Evolutionary conservation across 768 basidiomycete species (phyloP).

Genomic region (Kwoniella sp.): DNA sequence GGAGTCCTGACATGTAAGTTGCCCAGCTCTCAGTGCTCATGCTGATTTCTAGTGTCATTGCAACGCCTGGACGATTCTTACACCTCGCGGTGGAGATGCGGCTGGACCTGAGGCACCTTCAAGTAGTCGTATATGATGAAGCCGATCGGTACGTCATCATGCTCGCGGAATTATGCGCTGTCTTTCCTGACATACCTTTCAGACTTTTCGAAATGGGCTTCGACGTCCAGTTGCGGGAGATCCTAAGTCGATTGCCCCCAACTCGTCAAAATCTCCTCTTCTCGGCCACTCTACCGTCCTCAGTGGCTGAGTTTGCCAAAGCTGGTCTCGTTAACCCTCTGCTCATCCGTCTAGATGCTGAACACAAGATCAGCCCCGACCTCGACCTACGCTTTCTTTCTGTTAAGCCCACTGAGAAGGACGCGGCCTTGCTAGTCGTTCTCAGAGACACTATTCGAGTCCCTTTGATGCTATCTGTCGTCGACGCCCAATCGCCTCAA

Average conservation of each 20-base stretch:
- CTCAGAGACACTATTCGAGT: constrained; percentile 75
- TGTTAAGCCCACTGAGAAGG: constrained; percentile 89
- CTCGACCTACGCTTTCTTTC: constrained; percentile 92
- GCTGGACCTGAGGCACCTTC: constrained; percentile 78
- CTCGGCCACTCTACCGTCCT: constrained; percentile 93
- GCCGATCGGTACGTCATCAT: constrained; percentile 70
- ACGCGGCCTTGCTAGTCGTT: constrained; percentile 79
- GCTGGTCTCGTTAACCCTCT: constrained; percentile 88
- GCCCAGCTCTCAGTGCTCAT: neutral
- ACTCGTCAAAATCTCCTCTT: constrained; percentile 91
- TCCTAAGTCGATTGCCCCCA: constrained; percentile 80
- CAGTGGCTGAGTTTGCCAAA: constrained; percentile 96
- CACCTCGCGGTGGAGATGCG: constrained; percentile 97
- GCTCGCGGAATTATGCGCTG: too few species aligned
- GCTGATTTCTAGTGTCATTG: constrained; percentile 72
- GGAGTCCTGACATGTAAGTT: constrained; percentile 90
- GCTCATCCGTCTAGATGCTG: constrained; percentile 91
- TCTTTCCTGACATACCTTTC: constrained; percentile 7
- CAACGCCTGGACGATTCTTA: constrained; percentile 95
- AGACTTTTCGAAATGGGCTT: constrained; percentile 96
- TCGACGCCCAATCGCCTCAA: constrained; percentile 59
- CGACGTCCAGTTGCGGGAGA: constrained; percentile 85
- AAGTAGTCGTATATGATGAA: constrained; percentile 95
- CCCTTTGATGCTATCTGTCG: neutral
- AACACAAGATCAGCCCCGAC: constrained; percentile 92